Conservation (phyloP, 2,329 filamentous ascomycete species). For the Fusarium decemcellulare region DNA sequence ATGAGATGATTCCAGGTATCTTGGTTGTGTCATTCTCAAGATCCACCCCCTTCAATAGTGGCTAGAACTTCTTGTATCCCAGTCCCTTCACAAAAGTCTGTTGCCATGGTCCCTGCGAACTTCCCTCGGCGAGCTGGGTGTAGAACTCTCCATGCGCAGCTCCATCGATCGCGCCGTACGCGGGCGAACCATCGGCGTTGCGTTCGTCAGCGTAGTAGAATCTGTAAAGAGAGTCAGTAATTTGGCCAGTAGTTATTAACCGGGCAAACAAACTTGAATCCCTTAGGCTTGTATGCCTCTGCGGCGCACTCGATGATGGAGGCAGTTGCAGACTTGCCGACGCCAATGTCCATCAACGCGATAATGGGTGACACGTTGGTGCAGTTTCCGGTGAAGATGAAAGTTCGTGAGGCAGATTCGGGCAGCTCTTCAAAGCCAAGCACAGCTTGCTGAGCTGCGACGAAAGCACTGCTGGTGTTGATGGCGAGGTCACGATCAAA, state of each 20-base stretch:
- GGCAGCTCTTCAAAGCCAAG: conserved; percentile 51
- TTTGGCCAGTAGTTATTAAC: too few species aligned
- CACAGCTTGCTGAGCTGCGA: conserved; percentile 55
- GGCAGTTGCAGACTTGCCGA: conserved; percentile 55
- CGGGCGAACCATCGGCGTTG: conserved; percentile 53
- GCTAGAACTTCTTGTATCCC: conserved; percentile 55
- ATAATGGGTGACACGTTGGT: conserved; percentile 50
- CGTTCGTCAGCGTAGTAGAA: conserved; percentile 68
- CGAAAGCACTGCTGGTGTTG: conserved; percentile 46
- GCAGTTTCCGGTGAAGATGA: conserved; percentile 62
- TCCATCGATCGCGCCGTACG: conserved; percentile 52
- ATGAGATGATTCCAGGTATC: too few species aligned
- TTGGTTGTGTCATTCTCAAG: too few species aligned
- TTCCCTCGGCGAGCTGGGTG: conserved; percentile 55
- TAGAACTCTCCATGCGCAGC: conserved; percentile 59
- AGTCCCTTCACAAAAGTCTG: conserved; percentile 59
- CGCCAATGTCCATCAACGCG: conserved; percentile 51
- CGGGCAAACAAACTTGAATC: conserved; percentile 49
- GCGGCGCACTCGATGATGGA: conserved; percentile 51
- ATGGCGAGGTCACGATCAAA: conserved; percentile 17
- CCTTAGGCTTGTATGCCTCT: conserved; percentile 49
- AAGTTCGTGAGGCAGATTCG: conserved; percentile 51
- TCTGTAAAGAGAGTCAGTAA: conserved; percentile 44
- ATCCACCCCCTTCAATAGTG: too few species aligned
- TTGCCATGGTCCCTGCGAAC: conserved; percentile 61